These are phyloP conservation scores for Ilyonectria sp. DNA, from an alignment of 2,329 filamentous ascomycete species.

Conservation along the genomic window DNA sequence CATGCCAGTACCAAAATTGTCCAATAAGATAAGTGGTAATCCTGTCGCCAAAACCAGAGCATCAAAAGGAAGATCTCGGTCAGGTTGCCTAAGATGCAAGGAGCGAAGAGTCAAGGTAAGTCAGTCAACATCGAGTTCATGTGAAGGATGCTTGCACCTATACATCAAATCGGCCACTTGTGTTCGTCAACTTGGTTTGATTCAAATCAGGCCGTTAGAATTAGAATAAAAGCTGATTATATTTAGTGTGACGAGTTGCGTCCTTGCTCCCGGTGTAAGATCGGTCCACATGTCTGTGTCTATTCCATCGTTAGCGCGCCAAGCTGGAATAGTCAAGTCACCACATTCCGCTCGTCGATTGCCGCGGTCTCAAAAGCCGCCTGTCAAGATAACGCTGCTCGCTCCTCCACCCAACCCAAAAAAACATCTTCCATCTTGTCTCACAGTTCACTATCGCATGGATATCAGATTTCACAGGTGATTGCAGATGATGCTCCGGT, in stretches of 20 bases:
- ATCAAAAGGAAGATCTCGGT: constrained; percentile 18
- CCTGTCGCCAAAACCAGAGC: constrained; percentile 17
- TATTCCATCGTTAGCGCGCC: constrained; percentile 16
- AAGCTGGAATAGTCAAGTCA: constrained; percentile 18
- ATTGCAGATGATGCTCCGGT: constrained; percentile 16
- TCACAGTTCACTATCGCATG: constrained; percentile 16
- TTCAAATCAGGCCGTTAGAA: constrained; percentile 18
- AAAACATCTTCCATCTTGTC: constrained; percentile 15
- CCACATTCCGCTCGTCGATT: constrained; percentile 17
- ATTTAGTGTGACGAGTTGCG: constrained; percentile 17
- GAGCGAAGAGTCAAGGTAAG: constrained; percentile 17
- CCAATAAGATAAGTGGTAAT: constrained; percentile 16
- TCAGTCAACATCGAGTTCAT: constrained; percentile 13
- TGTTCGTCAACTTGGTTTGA: constrained; percentile 17
- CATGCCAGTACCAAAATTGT: constrained; percentile 19
- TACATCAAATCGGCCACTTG: constrained; percentile 16
- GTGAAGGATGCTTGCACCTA: constrained; percentile 15
- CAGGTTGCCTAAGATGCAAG: constrained; percentile 16
- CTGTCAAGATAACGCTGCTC: constrained; percentile 14
- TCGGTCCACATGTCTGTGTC: constrained; percentile 16
- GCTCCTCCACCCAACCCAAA: constrained; percentile 10
- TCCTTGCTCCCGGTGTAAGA: constrained; percentile 17
- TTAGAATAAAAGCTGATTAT: constrained; percentile 18
- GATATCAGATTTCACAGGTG: constrained; percentile 17
- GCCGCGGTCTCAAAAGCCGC: constrained; percentile 13